These are phyloP conservation scores for Heracleum sosnowskyi DNA, from an alignment of 129 eudicot genomes.

Conservation along the genomic window DNA sequence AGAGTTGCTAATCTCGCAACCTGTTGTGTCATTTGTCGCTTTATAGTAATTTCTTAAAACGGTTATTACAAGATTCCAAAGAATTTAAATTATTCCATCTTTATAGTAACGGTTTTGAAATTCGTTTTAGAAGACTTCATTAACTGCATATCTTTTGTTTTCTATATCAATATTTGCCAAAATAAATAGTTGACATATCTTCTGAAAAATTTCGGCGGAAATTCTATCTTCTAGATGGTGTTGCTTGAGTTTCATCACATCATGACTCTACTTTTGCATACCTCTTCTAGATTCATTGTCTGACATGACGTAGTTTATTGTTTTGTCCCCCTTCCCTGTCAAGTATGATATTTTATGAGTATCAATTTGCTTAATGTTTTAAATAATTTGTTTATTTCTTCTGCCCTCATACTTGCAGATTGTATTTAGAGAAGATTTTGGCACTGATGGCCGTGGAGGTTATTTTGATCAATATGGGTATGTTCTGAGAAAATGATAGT, in stretches of 20 bases:
- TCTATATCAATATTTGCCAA: no score
- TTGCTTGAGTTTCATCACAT: neutral
- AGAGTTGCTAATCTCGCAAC: neutral
- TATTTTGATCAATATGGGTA: constrained; percentile 98
- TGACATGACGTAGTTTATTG: neutral
- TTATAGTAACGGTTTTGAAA: neutral
- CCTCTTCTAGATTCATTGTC: neutral
- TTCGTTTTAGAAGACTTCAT: neutral
- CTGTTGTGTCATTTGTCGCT: constrained; percentile 2
- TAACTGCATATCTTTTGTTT: neutral
- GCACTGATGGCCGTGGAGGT: constrained; percentile 98
- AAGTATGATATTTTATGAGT: neutral
- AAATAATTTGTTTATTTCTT: neutral
- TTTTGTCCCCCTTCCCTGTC: neutral
- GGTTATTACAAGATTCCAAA: neutral
- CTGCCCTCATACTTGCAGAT: constrained; percentile 35
- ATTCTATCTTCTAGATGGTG: neutral
- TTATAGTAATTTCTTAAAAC: neutral
- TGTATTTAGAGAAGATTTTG: constrained; percentile 97
- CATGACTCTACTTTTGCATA: neutral
- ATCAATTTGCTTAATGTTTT: neutral
- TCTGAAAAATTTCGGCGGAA: neutral
- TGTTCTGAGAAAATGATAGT: constrained; percentile 2
- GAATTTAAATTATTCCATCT: neutral
- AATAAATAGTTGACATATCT: neutral